Evolutionary conservation across 306 rosid species (phyloP).

Genomic region (peach (Prunus persica)): DNA sequence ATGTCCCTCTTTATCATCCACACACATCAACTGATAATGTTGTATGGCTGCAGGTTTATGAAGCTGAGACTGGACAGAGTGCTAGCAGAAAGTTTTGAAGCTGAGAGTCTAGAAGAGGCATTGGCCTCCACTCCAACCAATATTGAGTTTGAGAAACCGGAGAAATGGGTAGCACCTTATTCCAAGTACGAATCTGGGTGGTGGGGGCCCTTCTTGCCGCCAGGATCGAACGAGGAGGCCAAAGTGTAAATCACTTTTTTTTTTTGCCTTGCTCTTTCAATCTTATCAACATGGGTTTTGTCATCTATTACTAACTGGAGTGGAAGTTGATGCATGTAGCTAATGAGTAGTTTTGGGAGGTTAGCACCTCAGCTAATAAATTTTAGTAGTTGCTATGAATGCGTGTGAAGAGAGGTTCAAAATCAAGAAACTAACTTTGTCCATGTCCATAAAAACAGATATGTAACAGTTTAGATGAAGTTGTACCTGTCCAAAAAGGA

Average conservation of each 20-base stretch:
- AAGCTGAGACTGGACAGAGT: constrained; percentile 97
- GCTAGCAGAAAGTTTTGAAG: constrained; percentile 66
- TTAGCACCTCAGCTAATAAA: constrained; percentile 1
- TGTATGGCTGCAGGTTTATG: constrained; percentile 74
- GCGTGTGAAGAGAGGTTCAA: constrained; percentile 9
- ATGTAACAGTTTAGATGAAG: neutral
- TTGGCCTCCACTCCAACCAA: constrained; percentile 77
- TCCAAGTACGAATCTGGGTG: constrained; percentile 85
- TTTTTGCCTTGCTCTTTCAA: constrained; percentile 8
- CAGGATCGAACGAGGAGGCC: constrained; percentile 55
- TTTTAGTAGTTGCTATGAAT: neutral
- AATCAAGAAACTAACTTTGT: neutral
- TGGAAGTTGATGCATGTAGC: constrained; percentile 16
- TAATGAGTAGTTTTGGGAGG: constrained; percentile 10
- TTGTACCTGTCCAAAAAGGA: neutral
- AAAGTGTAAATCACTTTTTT: constrained; percentile 38
- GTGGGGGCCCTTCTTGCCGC: constrained; percentile 81
- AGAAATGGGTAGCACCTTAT: constrained; percentile 94
- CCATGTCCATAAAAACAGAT: neutral
- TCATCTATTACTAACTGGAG: neutral
- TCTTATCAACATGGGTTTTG: constrained; percentile 19
- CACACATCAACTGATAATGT: constrained; percentile 3
- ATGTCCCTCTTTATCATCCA: neutral
- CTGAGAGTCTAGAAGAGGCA: constrained; percentile 73
- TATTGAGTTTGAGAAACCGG: constrained; percentile 77